Base-by-base conservation (phyloP, 768 basidiomycete species). In the Tubosaeta sp. region DNA sequence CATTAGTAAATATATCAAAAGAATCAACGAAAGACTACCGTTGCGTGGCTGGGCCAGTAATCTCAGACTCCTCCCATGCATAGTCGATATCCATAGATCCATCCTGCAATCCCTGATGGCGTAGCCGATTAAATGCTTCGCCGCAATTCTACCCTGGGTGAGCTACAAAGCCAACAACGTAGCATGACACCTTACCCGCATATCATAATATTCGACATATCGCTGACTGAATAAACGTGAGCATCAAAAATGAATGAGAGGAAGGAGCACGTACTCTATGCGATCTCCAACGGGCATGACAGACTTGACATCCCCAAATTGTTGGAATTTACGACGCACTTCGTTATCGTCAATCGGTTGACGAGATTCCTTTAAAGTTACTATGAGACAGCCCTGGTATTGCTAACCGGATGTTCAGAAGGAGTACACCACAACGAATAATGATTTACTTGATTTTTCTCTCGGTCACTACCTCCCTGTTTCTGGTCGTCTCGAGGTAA, bases 171-270 rank as follows among this genome's bases (percentile, higher is more conserved):
- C 9, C 9, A 38, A 46, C 8, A 14, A 49, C 22, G 32, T 29
- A 41, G 32, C 16, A 43, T 36, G 3, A 18, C 6, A 4, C 59
- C 83, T 66, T 57, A 89, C 92, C 66, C 92, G 73, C 21, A 81
- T 90, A 64, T 99, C 96, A 64, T 86, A 99, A 63, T 84, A 94
- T 65, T 98, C 94, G n/a, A 98, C 87, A 56, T 90, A 84, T 52
- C 90, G 85, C 60, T 91, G 88, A 59, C 93, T 97, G 53, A 8
- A 25, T 24, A 48, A 46, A 32, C 39, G 34, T 55, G n/a, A 60
- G 52, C 24, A 46, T 48, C 22, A 19, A 32, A 13, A 11, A 45
- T 19, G 6, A 22, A 12, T n/a, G 12, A 40, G 1, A 25, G 14
- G 30, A 13, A 27, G 4, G 6, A 29, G 42, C 44, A 65, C 75